Conservation (phyloP, 1,139 yeast species). For the Pichia sp. region DNA sequence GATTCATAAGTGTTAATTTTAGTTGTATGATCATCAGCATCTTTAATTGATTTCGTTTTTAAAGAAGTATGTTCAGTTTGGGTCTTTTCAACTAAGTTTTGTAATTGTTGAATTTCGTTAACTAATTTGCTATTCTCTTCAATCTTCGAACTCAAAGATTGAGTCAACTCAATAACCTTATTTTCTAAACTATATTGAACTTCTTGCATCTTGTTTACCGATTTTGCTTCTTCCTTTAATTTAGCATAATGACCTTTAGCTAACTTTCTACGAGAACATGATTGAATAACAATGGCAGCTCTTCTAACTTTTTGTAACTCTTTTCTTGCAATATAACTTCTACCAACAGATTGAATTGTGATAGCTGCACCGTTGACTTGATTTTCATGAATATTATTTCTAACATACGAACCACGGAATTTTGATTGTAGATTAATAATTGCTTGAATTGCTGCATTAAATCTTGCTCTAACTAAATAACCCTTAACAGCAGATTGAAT, state of each 20-base stretch:
- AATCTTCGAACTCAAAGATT: conserved; percentile 67
- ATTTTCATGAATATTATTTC: conserved; percentile 30
- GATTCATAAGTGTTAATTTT: conserved; percentile 44
- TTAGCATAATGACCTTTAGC: conserved; percentile 62
- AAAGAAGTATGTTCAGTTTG: conserved; percentile 51
- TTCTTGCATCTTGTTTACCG: conserved; percentile 83
- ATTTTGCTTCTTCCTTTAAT: conserved; percentile 78
- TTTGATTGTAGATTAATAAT: conserved; percentile 60
- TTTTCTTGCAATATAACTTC: conserved; percentile 50
- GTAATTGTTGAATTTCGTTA: conserved; percentile 52
- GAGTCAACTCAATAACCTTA: conserved; percentile 91
- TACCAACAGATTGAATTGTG: conserved; percentile 61
- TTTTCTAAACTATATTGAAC: conserved; percentile 90
- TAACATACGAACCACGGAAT: conserved; percentile 55
- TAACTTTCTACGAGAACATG: conserved; percentile 66
- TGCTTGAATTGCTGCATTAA: conserved; percentile 39
- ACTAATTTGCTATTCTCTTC: conserved; percentile 73
- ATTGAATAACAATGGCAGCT: conserved; percentile 67
- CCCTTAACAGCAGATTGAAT: conserved; percentile 75
- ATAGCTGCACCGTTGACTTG: conserved; percentile 52
- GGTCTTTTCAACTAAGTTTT: conserved; percentile 51
- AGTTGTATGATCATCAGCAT: conserved; percentile 40
- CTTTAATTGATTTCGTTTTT: conserved; percentile 51
- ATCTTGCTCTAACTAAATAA: conserved; percentile 45
- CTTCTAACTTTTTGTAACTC: conserved; percentile 37